Conservation (phyloP, 2,329 filamentous ascomycete genomes). For the Akanthomyces muscarius region DNA sequence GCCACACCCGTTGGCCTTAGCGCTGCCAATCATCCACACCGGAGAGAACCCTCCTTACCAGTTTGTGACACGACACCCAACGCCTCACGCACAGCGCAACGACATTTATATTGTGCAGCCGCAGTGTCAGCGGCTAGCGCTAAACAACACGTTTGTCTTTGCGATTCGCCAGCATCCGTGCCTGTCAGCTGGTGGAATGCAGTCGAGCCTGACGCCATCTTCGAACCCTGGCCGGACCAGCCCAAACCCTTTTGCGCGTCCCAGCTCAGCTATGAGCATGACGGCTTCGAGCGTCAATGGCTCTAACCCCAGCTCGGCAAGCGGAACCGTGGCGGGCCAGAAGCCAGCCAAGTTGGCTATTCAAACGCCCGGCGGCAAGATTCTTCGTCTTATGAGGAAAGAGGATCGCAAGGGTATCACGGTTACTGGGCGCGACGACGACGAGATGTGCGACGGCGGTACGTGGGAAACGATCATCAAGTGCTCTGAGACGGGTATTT, state of each 20-base stretch:
- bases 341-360: slow-evolving; percentile 96
- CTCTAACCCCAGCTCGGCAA: slow-evolving; percentile 53
- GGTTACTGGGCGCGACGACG: slow-evolving; percentile 44
- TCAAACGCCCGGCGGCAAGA: slow-evolving; percentile 91
- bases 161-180: slow-evolving; percentile 85
- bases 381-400: slow-evolving; percentile 80
- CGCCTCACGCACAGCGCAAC: slow-evolving; percentile 93
- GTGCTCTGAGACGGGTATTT: slow-evolving; percentile 75
- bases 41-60: slow-evolving; percentile 94
- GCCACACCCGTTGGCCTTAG: slow-evolving; percentile 83
- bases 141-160: slow-evolving; percentile 98
- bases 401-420: slow-evolving; percentile 60
- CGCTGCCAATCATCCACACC: slow-evolving; percentile 83
- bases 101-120: slow-evolving; percentile 97
- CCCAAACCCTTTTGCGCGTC: slow-evolving; percentile 59
- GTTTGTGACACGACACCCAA: slow-evolving; percentile 89
- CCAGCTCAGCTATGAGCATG: slow-evolving; percentile 62
- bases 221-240: slow-evolving; percentile 47
- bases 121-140: slow-evolving; percentile 79
- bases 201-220: slow-evolving; percentile 40
- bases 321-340: slow-evolving; percentile 52
- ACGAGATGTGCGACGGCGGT: slow-evolving; percentile 63
- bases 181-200: slow-evolving; percentile 40
- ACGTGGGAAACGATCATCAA: slow-evolving; percentile 91
- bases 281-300: slow-evolving; percentile 54